Conservation (phyloP, 345 rosid species). For the Rhizophora apiculata region DNA sequence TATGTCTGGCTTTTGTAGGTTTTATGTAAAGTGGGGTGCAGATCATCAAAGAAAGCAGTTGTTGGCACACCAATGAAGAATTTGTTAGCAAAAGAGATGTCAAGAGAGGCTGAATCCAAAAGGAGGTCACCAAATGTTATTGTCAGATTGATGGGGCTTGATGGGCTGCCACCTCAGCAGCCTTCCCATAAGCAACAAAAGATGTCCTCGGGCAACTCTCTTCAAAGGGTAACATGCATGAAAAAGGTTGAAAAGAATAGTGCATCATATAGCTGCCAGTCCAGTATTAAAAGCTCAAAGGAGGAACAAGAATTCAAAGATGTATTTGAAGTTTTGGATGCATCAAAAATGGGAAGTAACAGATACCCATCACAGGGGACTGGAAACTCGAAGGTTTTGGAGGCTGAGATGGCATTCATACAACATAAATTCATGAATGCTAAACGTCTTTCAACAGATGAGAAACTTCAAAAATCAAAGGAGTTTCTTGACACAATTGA, state of each 20-base stretch:
- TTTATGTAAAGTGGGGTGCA: slow-evolving; percentile 38
- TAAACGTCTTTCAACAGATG: slow-evolving; percentile 70
- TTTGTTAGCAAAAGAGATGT: slow-evolving; percentile 82
- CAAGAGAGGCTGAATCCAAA: slow-evolving; percentile 63
- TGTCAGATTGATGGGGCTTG: slow-evolving; percentile 95
- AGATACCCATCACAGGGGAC: slow-evolving; percentile 30
- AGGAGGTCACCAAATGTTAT: slow-evolving; percentile 76
- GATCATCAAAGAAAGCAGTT: slow-evolving; percentile 35
- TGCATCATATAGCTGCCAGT: slow-evolving; percentile 41
- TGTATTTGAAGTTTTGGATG: slow-evolving; percentile 88
- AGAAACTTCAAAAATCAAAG: slow-evolving; percentile 67
- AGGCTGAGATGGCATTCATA: slow-evolving; percentile 72
- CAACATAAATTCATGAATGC: slow-evolving; percentile 73
- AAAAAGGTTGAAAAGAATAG: slow-evolving; percentile 39
- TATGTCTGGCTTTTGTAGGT: slow-evolving; percentile 39
- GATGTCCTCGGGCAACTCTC: slow-evolving; percentile 38
- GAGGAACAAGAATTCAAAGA: slow-evolving; percentile 88
- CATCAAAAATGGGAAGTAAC: slow-evolving; percentile 43
- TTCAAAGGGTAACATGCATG: slow-evolving; percentile 18
- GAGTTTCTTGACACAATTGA: slow-evolving; percentile 77
- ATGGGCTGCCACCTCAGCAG: slow-evolving; percentile 68
- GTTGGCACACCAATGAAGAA: slow-evolving; percentile 64
- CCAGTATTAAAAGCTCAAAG: slow-evolving; percentile 65
- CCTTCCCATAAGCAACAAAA: slow-evolving; percentile 45
- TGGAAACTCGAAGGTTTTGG: slow-evolving; percentile 39